Percentiles rank a stretch among this genome's conserved stretches.
Evolutionary conservation across 2,329 filamentous ascomycete species (phyloP).

Genomic region (Colletotrichum somersetense): DNA sequence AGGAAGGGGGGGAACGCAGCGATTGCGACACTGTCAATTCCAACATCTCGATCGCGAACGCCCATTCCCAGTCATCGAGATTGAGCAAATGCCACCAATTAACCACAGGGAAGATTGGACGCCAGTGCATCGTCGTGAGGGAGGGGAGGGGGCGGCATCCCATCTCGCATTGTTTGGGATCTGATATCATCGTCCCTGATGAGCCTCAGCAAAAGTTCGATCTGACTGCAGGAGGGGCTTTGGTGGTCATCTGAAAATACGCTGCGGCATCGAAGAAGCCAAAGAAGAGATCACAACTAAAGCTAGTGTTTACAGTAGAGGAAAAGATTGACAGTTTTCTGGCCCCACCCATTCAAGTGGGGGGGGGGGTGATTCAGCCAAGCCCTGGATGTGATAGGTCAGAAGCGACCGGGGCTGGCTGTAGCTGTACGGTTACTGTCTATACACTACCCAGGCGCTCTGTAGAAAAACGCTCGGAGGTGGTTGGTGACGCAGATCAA

Average conservation of each 20-base stretch:
- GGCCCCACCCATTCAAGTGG: background rate
- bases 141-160: slow-evolving; percentile 14
- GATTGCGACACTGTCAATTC: slow-evolving; percentile 31
- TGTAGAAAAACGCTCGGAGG: background rate
- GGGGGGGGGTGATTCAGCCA: background rate
- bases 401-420: background rate
- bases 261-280: slow-evolving; percentile 37
- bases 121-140: slow-evolving; percentile 32
- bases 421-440: background rate
- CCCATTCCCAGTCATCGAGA: slow-evolving; percentile 41
- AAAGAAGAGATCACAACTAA: slow-evolving; percentile 18
- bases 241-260: slow-evolving; percentile 30
- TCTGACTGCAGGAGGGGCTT: slow-evolving; percentile 21
- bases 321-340: slow-evolving; percentile 14
- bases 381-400: background rate
- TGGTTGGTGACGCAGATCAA: background rate
- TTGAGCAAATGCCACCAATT: slow-evolving; percentile 39
- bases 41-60: slow-evolving; percentile 42
- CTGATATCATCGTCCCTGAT: slow-evolving; percentile 38
- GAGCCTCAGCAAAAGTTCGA: slow-evolving; percentile 28
- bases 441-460: background rate
- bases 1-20: background rate
- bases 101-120: slow-evolving; percentile 23
- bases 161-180: slow-evolving; percentile 34
- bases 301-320: slow-evolving; percentile 14